Evolutionary conservation across 257 asterid species (phyloP).

Genomic region (Petrea volubilis): DNA sequence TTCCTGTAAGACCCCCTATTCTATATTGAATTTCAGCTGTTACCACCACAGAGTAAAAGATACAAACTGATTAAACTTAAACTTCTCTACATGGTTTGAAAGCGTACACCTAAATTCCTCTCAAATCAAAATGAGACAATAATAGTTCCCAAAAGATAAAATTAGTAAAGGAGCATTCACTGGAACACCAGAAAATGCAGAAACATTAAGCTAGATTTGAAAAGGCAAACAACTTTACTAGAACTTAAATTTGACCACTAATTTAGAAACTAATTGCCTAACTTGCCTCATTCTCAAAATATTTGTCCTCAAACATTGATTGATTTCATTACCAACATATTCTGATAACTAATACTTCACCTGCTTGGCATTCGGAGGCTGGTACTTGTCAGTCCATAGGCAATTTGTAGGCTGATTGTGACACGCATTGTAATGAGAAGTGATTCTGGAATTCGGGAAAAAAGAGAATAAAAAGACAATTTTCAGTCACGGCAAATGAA

Average conservation of each 20-base stretch:
- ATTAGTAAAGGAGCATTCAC: neutral
- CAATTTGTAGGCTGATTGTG: constrained; percentile 49
- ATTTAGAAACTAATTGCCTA: neutral
- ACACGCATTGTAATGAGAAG: constrained; percentile 49
- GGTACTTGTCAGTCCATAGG: constrained; percentile 92
- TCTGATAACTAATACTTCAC: constrained; percentile 37
- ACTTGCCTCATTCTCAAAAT: constrained; percentile 3
- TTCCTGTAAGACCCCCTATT: neutral
- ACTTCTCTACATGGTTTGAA: neutral
- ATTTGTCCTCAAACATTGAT: neutral
- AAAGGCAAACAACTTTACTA: neutral
- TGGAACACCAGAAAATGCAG: constrained; percentile 5
- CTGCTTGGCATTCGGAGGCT: constrained; percentile 79
- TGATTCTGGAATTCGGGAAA: constrained; percentile 35
- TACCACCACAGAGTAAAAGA: neutral
- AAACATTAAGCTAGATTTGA: neutral
- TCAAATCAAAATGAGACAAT: neutral
- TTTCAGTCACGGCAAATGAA: neutral
- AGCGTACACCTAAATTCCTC: neutral
- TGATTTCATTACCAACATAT: neutral
- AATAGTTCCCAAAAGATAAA: neutral
- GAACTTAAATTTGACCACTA: neutral
- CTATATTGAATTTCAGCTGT: neutral
- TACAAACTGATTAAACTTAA: neutral
- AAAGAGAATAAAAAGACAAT: neutral